phyloP scores from a whole-genome alignment of 148 eudicot species.

The Agrostemma githago region DNA sequence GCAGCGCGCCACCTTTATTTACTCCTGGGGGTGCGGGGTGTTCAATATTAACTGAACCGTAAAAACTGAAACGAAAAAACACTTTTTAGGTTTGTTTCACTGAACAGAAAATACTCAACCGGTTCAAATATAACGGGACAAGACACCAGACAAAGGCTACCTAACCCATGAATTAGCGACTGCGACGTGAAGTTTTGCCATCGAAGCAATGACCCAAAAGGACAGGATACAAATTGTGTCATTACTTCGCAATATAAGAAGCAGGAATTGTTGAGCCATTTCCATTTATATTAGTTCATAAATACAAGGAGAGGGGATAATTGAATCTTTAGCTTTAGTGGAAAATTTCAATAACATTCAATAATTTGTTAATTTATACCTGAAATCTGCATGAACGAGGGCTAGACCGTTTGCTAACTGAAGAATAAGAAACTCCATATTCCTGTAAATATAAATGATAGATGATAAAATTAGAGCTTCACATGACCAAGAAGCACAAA shows the following conservation, averaged over 20 bases:
- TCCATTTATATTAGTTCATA: background rate
- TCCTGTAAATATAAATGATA: slow-evolving; percentile 42
- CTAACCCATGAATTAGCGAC: background rate
- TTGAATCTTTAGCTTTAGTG: background rate
- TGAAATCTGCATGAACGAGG: slow-evolving; percentile 66
- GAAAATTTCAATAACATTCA: background rate
- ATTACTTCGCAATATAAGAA: background rate
- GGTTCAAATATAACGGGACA: background rate
- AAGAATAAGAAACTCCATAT: slow-evolving; percentile 54
- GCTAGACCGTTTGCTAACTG: slow-evolving; percentile 49
- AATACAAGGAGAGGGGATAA: background rate
- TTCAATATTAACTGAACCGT: too few relatives aligned
- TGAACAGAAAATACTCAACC: too few relatives aligned
- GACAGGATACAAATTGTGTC: background rate
- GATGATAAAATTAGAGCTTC: background rate
- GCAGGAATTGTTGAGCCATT: background rate
- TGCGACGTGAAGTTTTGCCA: background rate
- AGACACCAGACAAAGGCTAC: background rate
- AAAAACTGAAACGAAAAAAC: too few relatives aligned
- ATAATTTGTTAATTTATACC: slow-evolving; percentile 31
- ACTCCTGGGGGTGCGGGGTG: too few relatives aligned
- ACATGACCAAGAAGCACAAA: slow-evolving; percentile 1
- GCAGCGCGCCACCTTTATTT: too few relatives aligned
- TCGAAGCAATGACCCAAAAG: background rate
- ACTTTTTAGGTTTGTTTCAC: background rate